A percentile compares a stretch with the other conserved stretches of the same genome.
phyloP scores from a whole-genome alignment of 768 basidiomycete species.

The Boletus subcaerulescens region DNA sequence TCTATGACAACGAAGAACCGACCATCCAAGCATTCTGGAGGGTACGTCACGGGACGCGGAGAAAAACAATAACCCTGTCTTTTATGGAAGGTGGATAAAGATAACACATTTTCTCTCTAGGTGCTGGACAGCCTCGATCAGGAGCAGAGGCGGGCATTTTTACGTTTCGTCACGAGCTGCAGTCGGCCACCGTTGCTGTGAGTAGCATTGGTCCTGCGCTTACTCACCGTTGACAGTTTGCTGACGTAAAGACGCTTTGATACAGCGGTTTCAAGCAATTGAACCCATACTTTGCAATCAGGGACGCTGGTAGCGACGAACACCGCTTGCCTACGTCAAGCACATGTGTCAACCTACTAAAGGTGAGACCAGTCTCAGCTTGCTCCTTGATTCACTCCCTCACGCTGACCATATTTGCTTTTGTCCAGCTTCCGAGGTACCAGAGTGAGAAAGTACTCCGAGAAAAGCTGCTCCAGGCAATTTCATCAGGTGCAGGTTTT shows the following conservation, averaged over 20 bases:
- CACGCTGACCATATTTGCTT: background rate
- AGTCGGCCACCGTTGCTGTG: slow-evolving; percentile 84
- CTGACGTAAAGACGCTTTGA: background rate
- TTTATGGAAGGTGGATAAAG: background rate
- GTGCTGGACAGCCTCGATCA: slow-evolving; percentile 79
- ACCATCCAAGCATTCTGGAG: slow-evolving; percentile 85
- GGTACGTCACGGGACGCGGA: slow-evolving; percentile 37
- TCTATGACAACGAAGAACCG: slow-evolving; percentile 65
- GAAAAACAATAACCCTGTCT: background rate
- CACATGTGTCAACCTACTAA: slow-evolving; percentile 90
- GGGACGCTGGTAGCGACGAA: slow-evolving; percentile 74
- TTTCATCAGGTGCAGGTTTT: slow-evolving; percentile 87
- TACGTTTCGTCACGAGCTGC: slow-evolving; percentile 93
- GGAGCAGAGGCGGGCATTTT: slow-evolving; percentile 70
- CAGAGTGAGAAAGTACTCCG: slow-evolving; percentile 58
- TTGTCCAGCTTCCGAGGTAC: slow-evolving; percentile 65
- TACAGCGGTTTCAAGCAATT: slow-evolving; percentile 82
- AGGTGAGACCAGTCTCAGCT: slow-evolving; percentile 43
- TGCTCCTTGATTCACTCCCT: background rate
- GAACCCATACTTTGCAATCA: slow-evolving; percentile 83
- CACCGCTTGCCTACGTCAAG: slow-evolving; percentile 71
- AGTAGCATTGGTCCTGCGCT: slow-evolving; percentile 24
- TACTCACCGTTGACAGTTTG: background rate
- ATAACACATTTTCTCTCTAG: slow-evolving; percentile 29
- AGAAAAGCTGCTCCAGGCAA: slow-evolving; percentile 80